These are phyloP conservation scores for Penicillium digitatum DNA, from an alignment of 2,329 filamentous ascomycete species.

Conservation along the genomic window DNA sequence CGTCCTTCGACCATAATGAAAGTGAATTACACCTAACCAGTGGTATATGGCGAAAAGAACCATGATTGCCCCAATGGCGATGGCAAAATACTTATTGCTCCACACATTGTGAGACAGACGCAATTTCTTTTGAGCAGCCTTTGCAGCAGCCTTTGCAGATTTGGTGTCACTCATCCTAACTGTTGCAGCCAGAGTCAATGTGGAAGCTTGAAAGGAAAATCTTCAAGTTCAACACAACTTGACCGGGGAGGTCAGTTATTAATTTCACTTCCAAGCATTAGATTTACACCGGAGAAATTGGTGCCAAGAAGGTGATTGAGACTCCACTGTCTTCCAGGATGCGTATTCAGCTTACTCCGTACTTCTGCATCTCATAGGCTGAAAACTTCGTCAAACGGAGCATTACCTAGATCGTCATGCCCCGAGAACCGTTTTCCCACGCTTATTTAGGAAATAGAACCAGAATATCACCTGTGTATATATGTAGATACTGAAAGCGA, in stretches of 20 bases:
- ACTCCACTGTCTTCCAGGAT: not conserved
- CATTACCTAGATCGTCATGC: not conserved
- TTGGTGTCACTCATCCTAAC: not conserved
- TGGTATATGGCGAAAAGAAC: conserved; percentile 8
- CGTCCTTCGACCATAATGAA: not conserved
- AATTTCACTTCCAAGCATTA: not conserved
- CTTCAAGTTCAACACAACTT: not conserved
- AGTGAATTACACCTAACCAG: conserved; percentile 7
- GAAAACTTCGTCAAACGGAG: not conserved
- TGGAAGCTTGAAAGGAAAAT: not conserved
- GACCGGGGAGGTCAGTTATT: not conserved
- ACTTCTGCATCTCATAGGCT: not conserved
- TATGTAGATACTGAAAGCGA: no score
- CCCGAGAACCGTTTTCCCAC: not conserved
- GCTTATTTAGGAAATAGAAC: not conserved
- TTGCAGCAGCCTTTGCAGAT: not conserved
- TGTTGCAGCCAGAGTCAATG: not conserved
- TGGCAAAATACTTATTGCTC: conserved; percentile 17
- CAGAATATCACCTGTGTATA: not conserved
- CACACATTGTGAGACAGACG: conserved; percentile 13
- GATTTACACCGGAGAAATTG: not conserved
- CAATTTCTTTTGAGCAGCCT: not conserved
- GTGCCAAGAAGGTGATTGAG: not conserved
- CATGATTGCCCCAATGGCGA: conserved; percentile 15
- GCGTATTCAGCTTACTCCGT: not conserved